Conservation (phyloP, 106 monocot species). For the Dendrobium huoshanense region DNA sequence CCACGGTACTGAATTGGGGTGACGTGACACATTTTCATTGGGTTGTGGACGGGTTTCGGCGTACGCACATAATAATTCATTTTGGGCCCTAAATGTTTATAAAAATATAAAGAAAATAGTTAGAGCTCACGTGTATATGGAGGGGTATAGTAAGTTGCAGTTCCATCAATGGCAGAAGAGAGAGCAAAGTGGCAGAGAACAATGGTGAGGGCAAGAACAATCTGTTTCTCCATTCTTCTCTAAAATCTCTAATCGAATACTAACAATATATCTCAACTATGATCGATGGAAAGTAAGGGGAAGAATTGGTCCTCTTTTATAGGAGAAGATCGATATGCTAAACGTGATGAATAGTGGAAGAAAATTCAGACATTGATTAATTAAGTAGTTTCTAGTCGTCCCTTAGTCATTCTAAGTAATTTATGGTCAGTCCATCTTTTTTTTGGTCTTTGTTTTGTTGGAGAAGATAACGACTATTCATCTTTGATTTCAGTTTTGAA, state of each 20-base stretch:
- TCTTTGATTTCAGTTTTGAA: too few species aligned
- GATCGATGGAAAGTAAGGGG: background rate
- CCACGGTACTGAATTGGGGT: too few species aligned
- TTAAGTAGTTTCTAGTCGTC: too few species aligned
- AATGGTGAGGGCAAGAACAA: background rate
- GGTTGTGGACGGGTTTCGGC: too few species aligned
- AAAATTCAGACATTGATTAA: too few species aligned
- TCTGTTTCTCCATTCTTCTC: background rate
- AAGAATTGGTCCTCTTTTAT: background rate
- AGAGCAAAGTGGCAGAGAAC: background rate
- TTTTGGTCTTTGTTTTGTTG: too few species aligned
- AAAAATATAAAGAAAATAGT: background rate
- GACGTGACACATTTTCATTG: too few species aligned
- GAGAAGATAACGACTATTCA: too few species aligned
- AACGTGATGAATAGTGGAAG: too few species aligned
- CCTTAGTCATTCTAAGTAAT: too few species aligned
- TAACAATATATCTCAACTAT: background rate
- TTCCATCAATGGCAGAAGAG: background rate
- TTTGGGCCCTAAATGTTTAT: background rate
- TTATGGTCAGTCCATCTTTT: too few species aligned
- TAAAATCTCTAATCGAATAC: background rate
- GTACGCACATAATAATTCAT: too few species aligned
- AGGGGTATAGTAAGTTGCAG: constrained; percentile 27
- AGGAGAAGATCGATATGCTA: background rate
- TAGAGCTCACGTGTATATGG: constrained; percentile 23